A percentile compares a stretch with the other conserved stretches of the same genome.
Conservation (phyloP, 2,329 filamentous ascomycete species). For the Hypoxylon sp. region DNA sequence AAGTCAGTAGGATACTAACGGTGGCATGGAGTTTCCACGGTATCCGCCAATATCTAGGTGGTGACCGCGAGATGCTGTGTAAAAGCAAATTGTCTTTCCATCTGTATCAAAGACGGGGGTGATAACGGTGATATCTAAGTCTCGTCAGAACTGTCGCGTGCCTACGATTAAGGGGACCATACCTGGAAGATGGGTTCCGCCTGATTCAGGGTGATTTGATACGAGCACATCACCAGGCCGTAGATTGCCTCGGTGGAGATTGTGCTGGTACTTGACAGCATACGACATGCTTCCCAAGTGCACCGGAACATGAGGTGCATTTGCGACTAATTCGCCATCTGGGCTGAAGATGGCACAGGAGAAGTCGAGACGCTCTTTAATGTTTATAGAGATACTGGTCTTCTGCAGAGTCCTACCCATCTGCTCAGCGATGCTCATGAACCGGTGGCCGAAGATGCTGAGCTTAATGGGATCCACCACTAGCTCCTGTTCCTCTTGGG, state of each 20-base stretch:
- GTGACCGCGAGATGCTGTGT: conserved; percentile 46
- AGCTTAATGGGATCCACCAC: conserved; percentile 81
- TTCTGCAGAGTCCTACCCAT: conserved; percentile 87
- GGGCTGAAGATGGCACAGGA: conserved; percentile 84
- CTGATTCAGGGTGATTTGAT: conserved; percentile 45
- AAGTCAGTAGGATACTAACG: conserved; percentile 23
- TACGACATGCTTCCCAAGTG: conserved; percentile 85
- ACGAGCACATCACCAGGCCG: conserved; percentile 47
- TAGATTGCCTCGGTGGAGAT: conserved; percentile 79
- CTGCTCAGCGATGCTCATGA: conserved; percentile 88
- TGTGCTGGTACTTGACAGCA: conserved; percentile 76
- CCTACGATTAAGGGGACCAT: not conserved
- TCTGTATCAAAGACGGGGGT: conserved; percentile 42
- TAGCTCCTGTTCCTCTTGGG: conserved; percentile 68
- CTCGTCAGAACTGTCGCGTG: conserved; percentile 2
- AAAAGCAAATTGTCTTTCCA: conserved; percentile 45
- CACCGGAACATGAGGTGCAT: conserved; percentile 81
- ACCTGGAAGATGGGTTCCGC: conserved; percentile 47
- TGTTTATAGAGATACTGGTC: conserved; percentile 82
- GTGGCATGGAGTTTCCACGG: conserved; percentile 46
- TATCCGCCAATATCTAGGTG: conserved; percentile 62
- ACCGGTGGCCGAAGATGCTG: conserved; percentile 83
- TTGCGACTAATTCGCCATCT: conserved; percentile 79
- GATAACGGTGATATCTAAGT: conserved; percentile 43
- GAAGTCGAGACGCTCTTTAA: conserved; percentile 86